Conservation (phyloP, 805 yeast genomes). For the Suhomyces vadensis region DNA sequence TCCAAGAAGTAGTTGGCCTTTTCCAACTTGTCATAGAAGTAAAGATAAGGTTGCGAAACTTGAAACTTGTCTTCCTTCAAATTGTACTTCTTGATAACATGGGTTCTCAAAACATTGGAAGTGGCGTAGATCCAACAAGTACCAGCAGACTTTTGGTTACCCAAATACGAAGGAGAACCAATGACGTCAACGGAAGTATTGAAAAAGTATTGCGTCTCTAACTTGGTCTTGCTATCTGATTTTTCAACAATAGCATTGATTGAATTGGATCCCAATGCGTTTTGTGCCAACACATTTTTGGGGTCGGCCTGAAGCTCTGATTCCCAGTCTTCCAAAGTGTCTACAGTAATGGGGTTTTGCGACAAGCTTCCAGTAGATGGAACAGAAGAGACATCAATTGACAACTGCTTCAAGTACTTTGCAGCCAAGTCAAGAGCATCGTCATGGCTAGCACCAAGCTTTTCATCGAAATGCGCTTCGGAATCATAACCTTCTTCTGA, state of each 20-base stretch:
- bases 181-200: constrained; percentile 36
- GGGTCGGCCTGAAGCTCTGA: constrained; percentile 43
- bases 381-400: constrained; percentile 1
- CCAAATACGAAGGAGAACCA: constrained; percentile 36
- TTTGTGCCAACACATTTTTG: constrained; percentile 54
- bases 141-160: constrained; percentile 73
- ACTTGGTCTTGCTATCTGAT: constrained; percentile 20
- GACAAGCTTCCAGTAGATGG: too few relatives aligned
- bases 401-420: constrained; percentile 17
- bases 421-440: too few relatives aligned
- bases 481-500: too few relatives aligned
- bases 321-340: constrained; percentile 41
- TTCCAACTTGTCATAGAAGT: constrained; percentile 84
- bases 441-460: too few relatives aligned
- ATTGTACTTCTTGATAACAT: constrained; percentile 60
- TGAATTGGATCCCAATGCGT: constrained; percentile 51
- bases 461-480: constrained; percentile 16
- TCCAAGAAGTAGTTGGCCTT: constrained; percentile 80
- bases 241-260: constrained; percentile 45
- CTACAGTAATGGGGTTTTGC: constrained; percentile 23
- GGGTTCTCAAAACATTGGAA: constrained; percentile 67
- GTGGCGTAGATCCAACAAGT: constrained; percentile 91
- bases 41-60: constrained; percentile 74
- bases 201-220: constrained; percentile 35
- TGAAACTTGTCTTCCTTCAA: constrained; percentile 57